Evolutionary conservation across 1,139 yeast species (phyloP).

Genomic region (Arxiozyma telluris): DNA sequence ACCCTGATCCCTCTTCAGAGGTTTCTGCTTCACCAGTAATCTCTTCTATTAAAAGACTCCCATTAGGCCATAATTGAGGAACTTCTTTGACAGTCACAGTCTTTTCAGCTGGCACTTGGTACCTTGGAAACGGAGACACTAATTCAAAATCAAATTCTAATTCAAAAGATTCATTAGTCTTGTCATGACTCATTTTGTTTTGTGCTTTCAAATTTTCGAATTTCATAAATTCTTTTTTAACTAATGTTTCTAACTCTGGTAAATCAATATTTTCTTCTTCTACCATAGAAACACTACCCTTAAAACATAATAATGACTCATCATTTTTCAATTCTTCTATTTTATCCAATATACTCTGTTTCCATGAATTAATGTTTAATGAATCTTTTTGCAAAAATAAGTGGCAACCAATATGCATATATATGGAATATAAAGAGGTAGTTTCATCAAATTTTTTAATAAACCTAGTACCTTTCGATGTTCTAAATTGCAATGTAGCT

Average conservation of each 20-base stretch:
- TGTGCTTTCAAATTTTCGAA: slow-evolving; percentile 6
- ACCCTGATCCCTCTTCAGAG: slow-evolving; percentile 9
- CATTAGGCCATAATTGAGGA: slow-evolving; percentile 50
- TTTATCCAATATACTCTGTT: slow-evolving; percentile 9
- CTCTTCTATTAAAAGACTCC: slow-evolving; percentile 46
- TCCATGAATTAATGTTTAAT: slow-evolving; percentile 13
- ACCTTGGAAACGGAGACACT: slow-evolving; percentile 52
- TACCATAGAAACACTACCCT: slow-evolving; percentile 7
- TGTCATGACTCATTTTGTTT: slow-evolving; percentile 10
- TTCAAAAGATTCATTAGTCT: slow-evolving; percentile 30
- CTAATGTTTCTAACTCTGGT: slow-evolving; percentile 8
- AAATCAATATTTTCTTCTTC: slow-evolving; percentile 16
- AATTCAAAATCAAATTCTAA: slow-evolving; percentile 41
- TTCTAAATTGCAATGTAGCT: slow-evolving; percentile 37
- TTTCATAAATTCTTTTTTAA: slow-evolving; percentile 16
- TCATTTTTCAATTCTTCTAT: slow-evolving; percentile 12
- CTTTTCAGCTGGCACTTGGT: slow-evolving; percentile 32
- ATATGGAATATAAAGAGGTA: slow-evolving; percentile 50
- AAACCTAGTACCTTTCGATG: slow-evolving; percentile 53
- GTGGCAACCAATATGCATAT: slow-evolving; percentile 49
- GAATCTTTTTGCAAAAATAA: slow-evolving; percentile 18
- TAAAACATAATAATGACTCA: slow-evolving; percentile 18
- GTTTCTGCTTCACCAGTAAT: slow-evolving; percentile 30
- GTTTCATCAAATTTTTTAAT: slow-evolving; percentile 45
- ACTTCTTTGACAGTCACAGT: slow-evolving; percentile 33